Evolutionary conservation across 345 rosid species (phyloP).

Genomic region (Geranium rotundifolium): DNA sequence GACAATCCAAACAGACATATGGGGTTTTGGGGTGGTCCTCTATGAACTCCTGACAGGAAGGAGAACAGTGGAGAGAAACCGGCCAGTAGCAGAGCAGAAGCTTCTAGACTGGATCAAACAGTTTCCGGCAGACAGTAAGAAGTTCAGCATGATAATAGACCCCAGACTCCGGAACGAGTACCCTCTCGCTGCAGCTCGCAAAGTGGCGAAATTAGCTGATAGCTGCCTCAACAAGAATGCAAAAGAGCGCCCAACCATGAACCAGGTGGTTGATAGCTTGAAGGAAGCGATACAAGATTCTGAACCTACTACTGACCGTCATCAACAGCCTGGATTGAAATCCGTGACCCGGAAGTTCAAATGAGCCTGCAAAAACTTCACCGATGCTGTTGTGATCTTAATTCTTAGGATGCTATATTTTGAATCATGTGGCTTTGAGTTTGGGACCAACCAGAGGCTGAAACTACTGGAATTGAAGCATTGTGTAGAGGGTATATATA

Average conservation of each 20-base stretch:
- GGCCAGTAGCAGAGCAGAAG: constrained; percentile 53
- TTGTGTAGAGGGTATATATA: not conserved
- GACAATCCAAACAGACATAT: constrained; percentile 47
- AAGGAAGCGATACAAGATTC: constrained; percentile 45
- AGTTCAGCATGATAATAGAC: constrained; percentile 67
- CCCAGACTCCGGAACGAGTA: constrained; percentile 47
- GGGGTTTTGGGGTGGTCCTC: constrained; percentile 89
- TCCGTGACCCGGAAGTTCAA: not conserved
- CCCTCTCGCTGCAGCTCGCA: constrained; percentile 34
- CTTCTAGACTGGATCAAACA: constrained; percentile 89
- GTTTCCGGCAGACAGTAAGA: constrained; percentile 52
- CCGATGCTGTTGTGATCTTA: not conserved
- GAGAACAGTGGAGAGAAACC: constrained; percentile 53
- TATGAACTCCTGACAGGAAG: constrained; percentile 90
- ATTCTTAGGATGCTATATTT: too few relatives aligned
- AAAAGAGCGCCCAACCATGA: constrained; percentile 68
- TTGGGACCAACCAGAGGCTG: too few relatives aligned
- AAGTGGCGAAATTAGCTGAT: constrained; percentile 58
- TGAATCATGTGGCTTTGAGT: too few relatives aligned
- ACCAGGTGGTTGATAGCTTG: constrained; percentile 37
- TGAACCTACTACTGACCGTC: constrained; percentile 10
- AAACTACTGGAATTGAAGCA: not conserved
- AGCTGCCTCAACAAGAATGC: constrained; percentile 61
- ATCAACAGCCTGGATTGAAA: constrained; percentile 10
- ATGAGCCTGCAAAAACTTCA: constrained; percentile 7